A percentile compares a stretch with the other conserved stretches of the same genome.
phyloP scores from a whole-genome alignment of 2,329 filamentous ascomycete genomes.

The Cercospora beticola region DNA sequence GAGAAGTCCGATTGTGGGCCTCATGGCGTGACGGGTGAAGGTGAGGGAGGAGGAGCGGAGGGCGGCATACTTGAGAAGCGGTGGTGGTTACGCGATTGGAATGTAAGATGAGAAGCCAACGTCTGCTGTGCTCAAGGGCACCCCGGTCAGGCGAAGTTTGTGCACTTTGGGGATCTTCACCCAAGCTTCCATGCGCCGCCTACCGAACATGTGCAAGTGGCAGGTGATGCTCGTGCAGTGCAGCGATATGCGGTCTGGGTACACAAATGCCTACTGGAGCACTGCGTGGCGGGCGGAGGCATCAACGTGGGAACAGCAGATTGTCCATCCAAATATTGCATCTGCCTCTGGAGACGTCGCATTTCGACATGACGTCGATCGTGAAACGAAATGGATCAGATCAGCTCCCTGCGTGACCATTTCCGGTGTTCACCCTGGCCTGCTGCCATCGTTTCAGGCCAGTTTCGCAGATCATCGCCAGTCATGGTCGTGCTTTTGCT shows the following conservation, averaged over 20 bases:
- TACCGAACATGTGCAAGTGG: background rate
- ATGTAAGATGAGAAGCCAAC: conserved; percentile 9
- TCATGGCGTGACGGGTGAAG: conserved; percentile 3
- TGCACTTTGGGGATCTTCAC: conserved; percentile 1
- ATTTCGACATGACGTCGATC: background rate
- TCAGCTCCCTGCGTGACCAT: background rate
- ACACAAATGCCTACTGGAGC: background rate
- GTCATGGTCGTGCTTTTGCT: background rate
- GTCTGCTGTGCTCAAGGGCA: conserved; percentile 4
- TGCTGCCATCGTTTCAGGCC: background rate
- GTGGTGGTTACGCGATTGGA: background rate
- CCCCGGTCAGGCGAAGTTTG: conserved; percentile 7
- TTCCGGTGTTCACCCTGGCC: background rate
- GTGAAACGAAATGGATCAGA: background rate
- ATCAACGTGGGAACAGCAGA: background rate
- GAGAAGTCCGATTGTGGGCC: background rate
- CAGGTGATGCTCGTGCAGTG: background rate
- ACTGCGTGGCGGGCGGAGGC: background rate
- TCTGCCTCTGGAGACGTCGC: background rate
- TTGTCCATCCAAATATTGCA: background rate
- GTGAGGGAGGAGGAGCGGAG: background rate
- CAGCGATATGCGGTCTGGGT: background rate
- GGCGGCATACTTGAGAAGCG: background rate
- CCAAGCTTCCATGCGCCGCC: background rate
- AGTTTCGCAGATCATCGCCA: background rate